phyloP scores from a whole-genome alignment of 371 early-diverging fungal species.

The Rhizopus delemar region DNA sequence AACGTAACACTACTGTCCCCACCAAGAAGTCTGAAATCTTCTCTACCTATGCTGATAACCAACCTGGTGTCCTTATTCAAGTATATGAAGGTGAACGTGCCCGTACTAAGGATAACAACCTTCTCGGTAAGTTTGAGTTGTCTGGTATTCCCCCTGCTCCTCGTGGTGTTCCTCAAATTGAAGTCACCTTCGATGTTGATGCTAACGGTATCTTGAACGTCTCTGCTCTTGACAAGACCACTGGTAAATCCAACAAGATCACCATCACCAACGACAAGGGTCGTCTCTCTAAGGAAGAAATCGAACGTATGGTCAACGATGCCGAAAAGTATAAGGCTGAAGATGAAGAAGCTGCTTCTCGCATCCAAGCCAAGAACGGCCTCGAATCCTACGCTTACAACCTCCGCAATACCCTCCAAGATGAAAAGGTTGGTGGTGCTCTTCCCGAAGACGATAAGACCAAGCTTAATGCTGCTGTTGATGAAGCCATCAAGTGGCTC shows the following conservation, averaged over 20 bases:
- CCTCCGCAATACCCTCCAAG: slow-evolving; percentile 79
- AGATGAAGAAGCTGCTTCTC: slow-evolving; percentile 81
- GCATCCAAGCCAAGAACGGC: slow-evolving; percentile 82
- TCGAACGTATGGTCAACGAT: slow-evolving; percentile 88
- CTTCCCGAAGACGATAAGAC: slow-evolving; percentile 70
- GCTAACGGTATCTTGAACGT: slow-evolving; percentile 95
- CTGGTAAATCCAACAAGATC: slow-evolving; percentile 81
- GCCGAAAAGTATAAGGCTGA: slow-evolving; percentile 89
- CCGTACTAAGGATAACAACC: slow-evolving; percentile 90
- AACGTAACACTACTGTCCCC: slow-evolving; percentile 91
- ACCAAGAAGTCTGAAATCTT: slow-evolving; percentile 89
- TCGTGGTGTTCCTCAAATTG: slow-evolving; percentile 90
- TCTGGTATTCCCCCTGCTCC: slow-evolving; percentile 88
- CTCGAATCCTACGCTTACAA: slow-evolving; percentile 88
- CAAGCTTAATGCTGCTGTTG: slow-evolving; percentile 78
- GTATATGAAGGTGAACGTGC: slow-evolving; percentile 94
- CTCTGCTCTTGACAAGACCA: slow-evolving; percentile 88
- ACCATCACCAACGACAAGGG: slow-evolving; percentile 94
- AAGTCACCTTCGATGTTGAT: slow-evolving; percentile 93
- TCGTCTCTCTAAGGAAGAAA: slow-evolving; percentile 87
- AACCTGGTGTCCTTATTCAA: slow-evolving; percentile 88
- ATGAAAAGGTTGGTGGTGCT: slow-evolving; percentile 76
- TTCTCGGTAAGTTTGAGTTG: slow-evolving; percentile 90
- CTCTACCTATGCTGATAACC: slow-evolving; percentile 93
- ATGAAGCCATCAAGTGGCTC: slow-evolving; percentile 85